Evolutionary conservation across 345 rosid genomes (phyloP), one percentile per base, ranked within the genome.

Genomic region (Eucalyptus sideroxylon): DNA sequence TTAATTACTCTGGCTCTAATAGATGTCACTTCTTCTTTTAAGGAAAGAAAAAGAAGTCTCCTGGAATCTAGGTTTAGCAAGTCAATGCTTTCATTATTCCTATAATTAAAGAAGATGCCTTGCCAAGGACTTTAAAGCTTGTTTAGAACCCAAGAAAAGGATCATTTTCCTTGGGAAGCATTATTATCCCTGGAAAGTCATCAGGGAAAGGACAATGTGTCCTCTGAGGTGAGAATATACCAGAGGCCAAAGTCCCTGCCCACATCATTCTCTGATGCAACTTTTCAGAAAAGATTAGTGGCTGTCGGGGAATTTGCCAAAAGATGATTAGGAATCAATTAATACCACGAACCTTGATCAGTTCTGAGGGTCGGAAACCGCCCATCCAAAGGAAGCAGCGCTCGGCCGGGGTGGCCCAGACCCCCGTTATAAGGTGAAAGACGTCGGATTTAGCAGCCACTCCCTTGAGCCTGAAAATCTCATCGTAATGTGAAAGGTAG

Each of bases 381-480:
- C 97, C 99, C 95, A 98, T 97, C 99, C 99, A 98, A 16, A 98
- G 96, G 93, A 98, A 98, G 93, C 99, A 97, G 16, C 99, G 98
- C 88, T 98, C 99, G 0, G 98, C 97, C 4, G 98, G 96, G 11
- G 99, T 94, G 21, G 94, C 90, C 99, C 99, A 98, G 93, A 94
- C 95, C 42, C 99, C 99, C 8, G 96, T 94, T 44, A 96, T 94
- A 82, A 98, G 97, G 90, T 98, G 99, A 88, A 96, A 97, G 47
- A 98, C 95, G 69, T 98, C 99, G 9, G 98, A 90, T 89, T 97
- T 96, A 3, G 98, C 98, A 8, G 98, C 97, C 24, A 90, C 91
- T 1, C 89, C 95, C 89, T 95, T 97, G 88, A 98, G 87, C 91
- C 92, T 93, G 92, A 98, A 98, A n/a, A 98, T 91, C 30, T 97